Conservation (phyloP, 1,139 yeast genomes). For the Diutina mesorugosa region DNA sequence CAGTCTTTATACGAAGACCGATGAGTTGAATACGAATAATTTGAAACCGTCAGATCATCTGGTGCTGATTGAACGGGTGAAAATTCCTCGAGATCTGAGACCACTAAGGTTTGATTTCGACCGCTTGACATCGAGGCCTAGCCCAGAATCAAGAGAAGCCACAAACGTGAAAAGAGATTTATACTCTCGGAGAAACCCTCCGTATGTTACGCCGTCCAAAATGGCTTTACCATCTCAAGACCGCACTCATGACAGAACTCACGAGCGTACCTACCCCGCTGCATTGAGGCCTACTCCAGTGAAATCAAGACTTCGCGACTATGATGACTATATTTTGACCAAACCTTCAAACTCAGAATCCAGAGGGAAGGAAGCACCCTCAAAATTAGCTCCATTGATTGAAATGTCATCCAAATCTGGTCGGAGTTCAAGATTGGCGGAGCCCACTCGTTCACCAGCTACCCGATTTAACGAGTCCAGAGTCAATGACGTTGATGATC, state of each 20-base stretch:
- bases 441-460: background rate
- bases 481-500: background rate
- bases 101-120: background rate
- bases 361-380: background rate
- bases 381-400: background rate
- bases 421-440: background rate
- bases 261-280: background rate
- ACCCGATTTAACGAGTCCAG: background rate
- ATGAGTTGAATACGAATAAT: no score
- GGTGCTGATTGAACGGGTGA: background rate
- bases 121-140: background rate
- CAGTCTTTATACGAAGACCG: background rate
- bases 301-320: background rate
- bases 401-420: background rate
- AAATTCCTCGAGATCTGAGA: background rate
- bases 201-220: background rate
- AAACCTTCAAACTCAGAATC: background rate
- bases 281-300: background rate
- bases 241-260: background rate
- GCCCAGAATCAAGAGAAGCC: background rate
- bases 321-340: background rate
- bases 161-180: background rate
- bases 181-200: background rate
- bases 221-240: background rate
- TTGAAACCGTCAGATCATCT: background rate